These are phyloP conservation scores for Penicillium janthinellum DNA, from an alignment of 2,329 filamentous ascomycete genomes.

Conservation along the genomic window DNA sequence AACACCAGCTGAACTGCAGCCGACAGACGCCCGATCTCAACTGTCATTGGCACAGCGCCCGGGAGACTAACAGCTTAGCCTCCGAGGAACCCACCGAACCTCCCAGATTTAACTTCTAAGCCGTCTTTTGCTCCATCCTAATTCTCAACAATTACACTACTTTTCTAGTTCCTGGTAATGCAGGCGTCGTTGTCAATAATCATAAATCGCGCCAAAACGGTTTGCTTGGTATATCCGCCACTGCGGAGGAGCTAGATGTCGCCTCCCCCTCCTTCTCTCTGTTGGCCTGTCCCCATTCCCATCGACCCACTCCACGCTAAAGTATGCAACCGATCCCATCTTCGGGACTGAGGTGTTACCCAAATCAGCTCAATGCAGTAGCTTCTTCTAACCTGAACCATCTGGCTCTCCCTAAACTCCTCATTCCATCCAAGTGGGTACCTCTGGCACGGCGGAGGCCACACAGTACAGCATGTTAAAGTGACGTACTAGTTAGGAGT, in stretches of 20 bases:
- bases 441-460: conserved; percentile 4
- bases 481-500: no score
- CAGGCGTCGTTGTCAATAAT: not conserved
- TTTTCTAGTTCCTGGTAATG: not conserved
- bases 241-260: not conserved
- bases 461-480: no score
- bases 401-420: not conserved
- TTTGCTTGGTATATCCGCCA: conserved; percentile 7
- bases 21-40: conserved; percentile 17
- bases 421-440: not conserved
- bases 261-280: not conserved
- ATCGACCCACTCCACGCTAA: not conserved
- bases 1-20: conserved; percentile 25
- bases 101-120: conserved; percentile 2
- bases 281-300: not conserved
- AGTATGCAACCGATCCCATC: not conserved
- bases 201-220: not conserved
- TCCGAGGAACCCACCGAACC: conserved; percentile 10
- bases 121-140: not conserved
- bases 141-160: no score
- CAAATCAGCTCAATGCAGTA: not conserved
- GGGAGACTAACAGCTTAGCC: conserved; percentile 23
- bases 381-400: not conserved
- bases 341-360: not conserved
- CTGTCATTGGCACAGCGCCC: conserved; percentile 22